Base-by-base conservation (phyloP, 2,329 filamentous ascomycete species). In the Fusarium sp. region DNA sequence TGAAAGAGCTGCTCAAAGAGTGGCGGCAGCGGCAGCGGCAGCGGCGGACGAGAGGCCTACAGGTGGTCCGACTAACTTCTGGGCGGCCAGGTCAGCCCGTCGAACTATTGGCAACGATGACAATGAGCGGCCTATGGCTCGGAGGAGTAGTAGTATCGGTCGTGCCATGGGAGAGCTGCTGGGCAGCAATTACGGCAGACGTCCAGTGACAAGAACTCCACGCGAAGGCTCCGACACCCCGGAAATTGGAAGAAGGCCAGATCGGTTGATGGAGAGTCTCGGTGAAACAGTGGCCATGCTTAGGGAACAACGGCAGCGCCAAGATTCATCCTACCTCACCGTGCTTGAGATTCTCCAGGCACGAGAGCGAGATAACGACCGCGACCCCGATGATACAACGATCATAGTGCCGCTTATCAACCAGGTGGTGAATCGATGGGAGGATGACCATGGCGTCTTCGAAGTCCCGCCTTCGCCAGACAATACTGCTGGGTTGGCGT, bases 401-500 rank as follows among this genome's bases (percentile, higher is more conserved):
- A 74, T 83, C 16, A 69, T 83, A 13, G 78, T 80, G 7, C 83
- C 83, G 11, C 68, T 84, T 15, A 79, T 84, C 47, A 84, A 82
- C 59, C 82, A 82, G 37, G 79, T 81, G 21, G 79, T 80, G 40
- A 82, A 74, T 42, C 77, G 81, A 32, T 83, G 81, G 82, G 82
- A 84, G 58, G 82, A 84, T 9, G 83, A 85, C 32, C 82, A 85
- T 10, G 82, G 82, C 9, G 80, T 84, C 30, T 82, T 84, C n/a
- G 83, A 85, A 62, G 80, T 82, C 59, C 82, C 82, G 3, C 84
- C 86, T 16, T 84, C 86, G 44, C 83, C 86, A 6, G 86, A 89
- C 54, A 89, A 91, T 59, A 92, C 90, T 4, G 88, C 89, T 16
- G 90, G 90, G 4, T 81, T 91, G 73, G 84, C 86, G 28, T 92